Evolutionary conservation across 306 rosid genomes (phyloP).

Genomic region (Fragaria iinumae): DNA sequence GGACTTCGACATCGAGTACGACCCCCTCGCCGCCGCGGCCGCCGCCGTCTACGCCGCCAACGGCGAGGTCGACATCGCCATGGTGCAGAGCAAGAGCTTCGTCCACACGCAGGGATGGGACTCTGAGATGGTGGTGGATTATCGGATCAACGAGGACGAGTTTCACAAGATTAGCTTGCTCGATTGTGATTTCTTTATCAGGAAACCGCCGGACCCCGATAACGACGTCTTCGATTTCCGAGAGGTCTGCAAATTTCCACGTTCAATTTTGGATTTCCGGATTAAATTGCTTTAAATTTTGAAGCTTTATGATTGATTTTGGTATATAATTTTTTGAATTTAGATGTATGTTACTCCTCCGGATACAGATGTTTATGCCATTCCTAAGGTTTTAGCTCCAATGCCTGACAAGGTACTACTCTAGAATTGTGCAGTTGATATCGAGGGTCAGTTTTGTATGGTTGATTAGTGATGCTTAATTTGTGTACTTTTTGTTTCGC

Average conservation of each 20-base stretch:
- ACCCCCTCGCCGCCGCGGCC: conserved; percentile 34
- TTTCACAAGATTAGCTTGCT: conserved; percentile 78
- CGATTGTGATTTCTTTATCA: conserved; percentile 81
- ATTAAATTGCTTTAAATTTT: neutral
- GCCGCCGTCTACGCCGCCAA: conserved; percentile 18
- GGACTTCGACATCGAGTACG: conserved; percentile 94
- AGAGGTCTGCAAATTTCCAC: conserved; percentile 48
- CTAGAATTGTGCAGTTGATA: neutral
- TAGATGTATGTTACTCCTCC: conserved; percentile 99
- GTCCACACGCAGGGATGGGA: conserved; percentile 80
- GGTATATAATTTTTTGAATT: neutral
- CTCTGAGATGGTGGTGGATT: conserved; percentile 74
- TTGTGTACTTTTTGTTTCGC: conserved; percentile 11
- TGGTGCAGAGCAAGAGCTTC: conserved; percentile 64
- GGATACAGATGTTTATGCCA: conserved; percentile 84
- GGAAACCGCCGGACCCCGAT: conserved; percentile 89
- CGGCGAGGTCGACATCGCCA: conserved; percentile 51
- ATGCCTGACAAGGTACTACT: conserved; percentile 84
- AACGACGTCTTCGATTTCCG: conserved; percentile 84
- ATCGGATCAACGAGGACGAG: conserved; percentile 83
- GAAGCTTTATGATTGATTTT: neutral
- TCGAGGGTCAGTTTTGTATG: neutral
- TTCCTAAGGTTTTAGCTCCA: conserved; percentile 90
- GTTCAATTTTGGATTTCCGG: neutral
- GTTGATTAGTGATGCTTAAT: conserved; percentile 7